A percentile compares a stretch with the other conserved stretches of the same genome.
These are phyloP conservation scores for Guadua angustifolia DNA, from an alignment of 176 grass and related monocot genomes.

Conservation along the genomic window DNA sequence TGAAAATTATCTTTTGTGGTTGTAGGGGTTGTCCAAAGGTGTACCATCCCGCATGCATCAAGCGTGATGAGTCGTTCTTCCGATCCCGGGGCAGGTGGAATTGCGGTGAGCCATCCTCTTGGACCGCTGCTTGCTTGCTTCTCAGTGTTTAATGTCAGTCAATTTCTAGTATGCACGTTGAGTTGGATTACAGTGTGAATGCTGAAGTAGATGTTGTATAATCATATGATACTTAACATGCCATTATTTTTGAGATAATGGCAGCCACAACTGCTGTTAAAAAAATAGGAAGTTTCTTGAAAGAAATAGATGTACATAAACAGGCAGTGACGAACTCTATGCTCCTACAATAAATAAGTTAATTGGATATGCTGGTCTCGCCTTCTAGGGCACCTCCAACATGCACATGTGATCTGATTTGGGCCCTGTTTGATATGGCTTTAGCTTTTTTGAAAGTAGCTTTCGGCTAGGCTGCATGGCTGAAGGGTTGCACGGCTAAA, in stretches of 20 bases:
- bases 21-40: conserved; percentile 93
- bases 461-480: too few species aligned
- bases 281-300: conserved; percentile 20
- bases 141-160: background rate
- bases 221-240: background rate
- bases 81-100: conserved; percentile 74
- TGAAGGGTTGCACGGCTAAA: too few species aligned
- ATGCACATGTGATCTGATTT: background rate
- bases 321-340: background rate
- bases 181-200: background rate
- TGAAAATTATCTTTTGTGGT: conserved; percentile 6
- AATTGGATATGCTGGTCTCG: conserved; percentile 6
- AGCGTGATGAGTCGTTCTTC: conserved; percentile 88
- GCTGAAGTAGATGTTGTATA: conserved; percentile 24
- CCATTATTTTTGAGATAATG: background rate
- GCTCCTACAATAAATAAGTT: conserved; percentile 26
- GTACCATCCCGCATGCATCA: conserved; percentile 92
- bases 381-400: background rate
- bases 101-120: conserved; percentile 68
- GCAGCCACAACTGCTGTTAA: background rate
- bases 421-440: background rate
- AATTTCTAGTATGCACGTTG: background rate
- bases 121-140: background rate
- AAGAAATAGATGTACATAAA: background rate
- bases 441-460: too few species aligned